A percentile compares a stretch with the other conserved stretches of the same genome.
These are phyloP conservation scores for Diaporthe sp. DNA, from an alignment of 2,329 filamentous ascomycete species.

Conservation along the genomic window DNA sequence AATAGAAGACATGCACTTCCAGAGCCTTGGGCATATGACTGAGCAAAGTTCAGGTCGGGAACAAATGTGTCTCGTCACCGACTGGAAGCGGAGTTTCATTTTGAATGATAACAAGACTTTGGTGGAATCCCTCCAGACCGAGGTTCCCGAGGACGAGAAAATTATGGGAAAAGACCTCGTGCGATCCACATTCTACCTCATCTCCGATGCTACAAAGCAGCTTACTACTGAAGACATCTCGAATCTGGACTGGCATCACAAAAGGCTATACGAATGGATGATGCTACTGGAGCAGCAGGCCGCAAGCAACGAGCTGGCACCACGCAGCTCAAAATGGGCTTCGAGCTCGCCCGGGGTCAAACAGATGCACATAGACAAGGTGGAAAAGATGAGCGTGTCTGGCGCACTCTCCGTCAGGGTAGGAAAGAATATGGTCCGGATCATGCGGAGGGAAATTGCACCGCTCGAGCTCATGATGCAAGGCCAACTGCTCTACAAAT, in stretches of 20 bases:
- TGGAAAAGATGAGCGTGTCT: slow-evolving; percentile 43
- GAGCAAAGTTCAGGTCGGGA: not conserved
- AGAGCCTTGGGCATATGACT: slow-evolving; percentile 13
- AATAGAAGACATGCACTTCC: slow-evolving; percentile 26
- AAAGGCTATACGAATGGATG: slow-evolving; percentile 19
- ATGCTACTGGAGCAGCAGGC: not conserved
- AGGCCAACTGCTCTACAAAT: slow-evolving; percentile 51
- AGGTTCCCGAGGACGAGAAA: not conserved
- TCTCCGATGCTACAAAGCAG: slow-evolving; percentile 5
- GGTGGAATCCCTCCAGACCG: slow-evolving; percentile 2
- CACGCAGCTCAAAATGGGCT: slow-evolving; percentile 13
- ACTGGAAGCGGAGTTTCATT: slow-evolving; percentile 32
- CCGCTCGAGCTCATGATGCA: slow-evolving; percentile 53
- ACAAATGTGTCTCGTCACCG: not conserved
- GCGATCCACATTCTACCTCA: slow-evolving; percentile 37
- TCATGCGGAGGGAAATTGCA: slow-evolving; percentile 51
- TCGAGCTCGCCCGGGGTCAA: not conserved
- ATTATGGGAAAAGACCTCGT: slow-evolving; percentile 12
- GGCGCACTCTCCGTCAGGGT: slow-evolving; percentile 49
- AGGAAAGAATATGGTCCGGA: slow-evolving; percentile 49
- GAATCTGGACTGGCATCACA: not conserved
- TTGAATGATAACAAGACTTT: not conserved
- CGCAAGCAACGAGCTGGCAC: not conserved
- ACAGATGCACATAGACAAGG: slow-evolving; percentile 24
- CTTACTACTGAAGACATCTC: not conserved